Evolutionary conservation across 2,329 filamentous ascomycete genomes (phyloP).

Genomic region (Teratosphaeriaceae sp.): DNA sequence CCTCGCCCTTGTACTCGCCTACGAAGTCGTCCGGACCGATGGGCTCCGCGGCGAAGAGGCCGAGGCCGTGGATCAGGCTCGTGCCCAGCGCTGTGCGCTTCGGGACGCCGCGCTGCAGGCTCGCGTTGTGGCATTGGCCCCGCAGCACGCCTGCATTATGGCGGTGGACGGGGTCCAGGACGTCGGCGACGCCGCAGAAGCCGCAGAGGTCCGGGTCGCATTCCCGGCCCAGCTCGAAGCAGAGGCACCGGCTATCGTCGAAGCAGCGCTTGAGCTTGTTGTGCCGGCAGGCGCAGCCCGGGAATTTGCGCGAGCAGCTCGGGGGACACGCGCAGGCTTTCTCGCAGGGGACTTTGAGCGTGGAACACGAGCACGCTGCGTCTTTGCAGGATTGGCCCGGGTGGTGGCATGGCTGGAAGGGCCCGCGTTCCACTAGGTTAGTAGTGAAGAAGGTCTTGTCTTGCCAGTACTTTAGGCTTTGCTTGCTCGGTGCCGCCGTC

Average conservation of each 20-base stretch:
- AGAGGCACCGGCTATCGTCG: slow-evolving; percentile 53
- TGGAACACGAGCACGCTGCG: slow-evolving; percentile 56
- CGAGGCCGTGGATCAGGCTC: slow-evolving; percentile 68
- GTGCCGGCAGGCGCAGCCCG: slow-evolving; percentile 35
- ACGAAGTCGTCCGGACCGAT: slow-evolving; percentile 65
- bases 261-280: slow-evolving; percentile 33
- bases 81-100: slow-evolving; percentile 63
- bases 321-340: slow-evolving; percentile 63
- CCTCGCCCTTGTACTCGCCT: slow-evolving; percentile 74
- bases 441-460: slow-evolving; percentile 5
- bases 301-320: slow-evolving; percentile 47
- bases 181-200: slow-evolving; percentile 61
- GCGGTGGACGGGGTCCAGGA: slow-evolving; percentile 62
- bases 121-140: slow-evolving; percentile 64
- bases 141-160: slow-evolving; percentile 51
- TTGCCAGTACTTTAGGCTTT: slow-evolving; percentile 1
- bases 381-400: slow-evolving; percentile 57
- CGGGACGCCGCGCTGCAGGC: slow-evolving; percentile 59
- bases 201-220: slow-evolving; percentile 73
- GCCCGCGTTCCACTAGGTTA: slow-evolving; percentile 42
- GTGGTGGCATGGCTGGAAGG: slow-evolving; percentile 62
- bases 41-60: slow-evolving; percentile 64
- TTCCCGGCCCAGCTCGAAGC: slow-evolving; percentile 65
- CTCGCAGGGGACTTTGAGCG: slow-evolving; percentile 60
- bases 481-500: not conserved